Evolutionary conservation across 352 stramenopile genomes (phyloP).

Genomic region (Thalassiosira livingstoniorum): DNA sequence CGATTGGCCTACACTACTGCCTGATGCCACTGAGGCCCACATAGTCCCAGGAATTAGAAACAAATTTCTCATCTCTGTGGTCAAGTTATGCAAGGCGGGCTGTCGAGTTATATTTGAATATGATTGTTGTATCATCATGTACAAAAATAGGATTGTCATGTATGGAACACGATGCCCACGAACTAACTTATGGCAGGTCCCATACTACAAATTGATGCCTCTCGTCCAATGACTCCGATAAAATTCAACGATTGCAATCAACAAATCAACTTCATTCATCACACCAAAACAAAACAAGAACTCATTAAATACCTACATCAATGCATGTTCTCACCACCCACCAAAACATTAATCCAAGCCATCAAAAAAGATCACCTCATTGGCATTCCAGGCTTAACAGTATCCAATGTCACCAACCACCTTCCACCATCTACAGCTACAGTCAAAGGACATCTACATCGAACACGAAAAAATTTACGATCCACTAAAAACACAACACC

Average conservation of each 20-base stretch:
- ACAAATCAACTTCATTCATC: neutral
- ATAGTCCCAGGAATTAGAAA: conserved; percentile 41
- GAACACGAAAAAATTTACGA: neutral
- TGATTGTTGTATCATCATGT: conserved; percentile 1
- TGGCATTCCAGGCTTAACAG: neutral
- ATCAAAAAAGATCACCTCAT: neutral
- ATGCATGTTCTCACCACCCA: neutral
- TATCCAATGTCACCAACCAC: neutral
- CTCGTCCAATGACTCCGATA: neutral
- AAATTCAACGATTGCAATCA: neutral
- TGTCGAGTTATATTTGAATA: conserved; percentile 40
- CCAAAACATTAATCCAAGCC: neutral
- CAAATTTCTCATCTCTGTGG: conserved; percentile 30
- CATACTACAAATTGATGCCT: too few relatives aligned
- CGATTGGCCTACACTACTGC: conserved; percentile 25
- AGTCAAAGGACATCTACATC: conserved; percentile 16
- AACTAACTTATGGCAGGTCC: conserved; percentile 5
- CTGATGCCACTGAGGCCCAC: conserved; percentile 11
- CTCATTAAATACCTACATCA: conserved; percentile 14
- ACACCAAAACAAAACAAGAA: neutral
- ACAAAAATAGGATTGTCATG: conserved; percentile 11
- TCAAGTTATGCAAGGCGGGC: conserved; percentile 31
- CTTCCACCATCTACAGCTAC: conserved; percentile 1
- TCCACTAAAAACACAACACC: too few relatives aligned
- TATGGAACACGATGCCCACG: neutral